Percentiles rank a stretch among this genome's conserved stretches.
phyloP scores from a whole-genome alignment of 2,329 filamentous ascomycete genomes.

The Akanthomyces dipterigenus region DNA sequence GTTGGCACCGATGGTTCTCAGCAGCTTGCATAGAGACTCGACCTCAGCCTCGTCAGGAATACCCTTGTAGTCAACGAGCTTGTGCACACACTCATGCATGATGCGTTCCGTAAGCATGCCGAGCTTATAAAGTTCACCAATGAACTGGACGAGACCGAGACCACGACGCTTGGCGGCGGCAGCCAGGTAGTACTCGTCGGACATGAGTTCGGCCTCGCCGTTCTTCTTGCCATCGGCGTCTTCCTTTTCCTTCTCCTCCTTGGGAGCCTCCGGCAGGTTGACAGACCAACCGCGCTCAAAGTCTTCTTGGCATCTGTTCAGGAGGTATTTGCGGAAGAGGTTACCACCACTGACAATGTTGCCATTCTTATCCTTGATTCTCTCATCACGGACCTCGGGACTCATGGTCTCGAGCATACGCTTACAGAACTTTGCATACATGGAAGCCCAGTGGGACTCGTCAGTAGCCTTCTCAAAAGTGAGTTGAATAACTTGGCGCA shows the following conservation, averaged over 20 bases:
- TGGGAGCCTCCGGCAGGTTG: constrained; percentile 68
- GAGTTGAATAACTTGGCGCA: constrained; percentile 96
- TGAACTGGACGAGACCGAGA: constrained; percentile 97
- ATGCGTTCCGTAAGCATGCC: constrained; percentile 98
- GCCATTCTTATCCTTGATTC: constrained; percentile 82
- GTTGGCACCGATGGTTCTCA: constrained; percentile 84
- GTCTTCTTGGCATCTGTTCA: constrained; percentile 97
- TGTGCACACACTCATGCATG: constrained; percentile 98
- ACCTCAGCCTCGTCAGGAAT: constrained; percentile 92
- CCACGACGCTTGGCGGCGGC: constrained; percentile 94
- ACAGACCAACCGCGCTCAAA: constrained; percentile 97
- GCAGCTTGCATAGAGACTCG: constrained; percentile 87
- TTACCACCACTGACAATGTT: constrained; percentile 86
- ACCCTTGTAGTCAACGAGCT: constrained; percentile 91
- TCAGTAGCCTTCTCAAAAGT: constrained; percentile 99
- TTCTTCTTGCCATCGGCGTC: constrained; percentile 40
- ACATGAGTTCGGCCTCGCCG: constrained; percentile 74
- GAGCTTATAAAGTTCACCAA: constrained; percentile 97
- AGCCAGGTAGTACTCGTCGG: constrained; percentile 92
- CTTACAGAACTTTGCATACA: constrained; percentile 99
- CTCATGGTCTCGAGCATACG: constrained; percentile 95
- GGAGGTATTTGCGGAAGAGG: constrained; percentile 95
- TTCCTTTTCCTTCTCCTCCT: constrained; percentile 50
- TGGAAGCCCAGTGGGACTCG: constrained; percentile 95
- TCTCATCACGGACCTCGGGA: constrained; percentile 89